These are phyloP conservation scores for Trichoderma simmonsii DNA, from an alignment of 2,329 filamentous ascomycete genomes.

Conservation along the genomic window DNA sequence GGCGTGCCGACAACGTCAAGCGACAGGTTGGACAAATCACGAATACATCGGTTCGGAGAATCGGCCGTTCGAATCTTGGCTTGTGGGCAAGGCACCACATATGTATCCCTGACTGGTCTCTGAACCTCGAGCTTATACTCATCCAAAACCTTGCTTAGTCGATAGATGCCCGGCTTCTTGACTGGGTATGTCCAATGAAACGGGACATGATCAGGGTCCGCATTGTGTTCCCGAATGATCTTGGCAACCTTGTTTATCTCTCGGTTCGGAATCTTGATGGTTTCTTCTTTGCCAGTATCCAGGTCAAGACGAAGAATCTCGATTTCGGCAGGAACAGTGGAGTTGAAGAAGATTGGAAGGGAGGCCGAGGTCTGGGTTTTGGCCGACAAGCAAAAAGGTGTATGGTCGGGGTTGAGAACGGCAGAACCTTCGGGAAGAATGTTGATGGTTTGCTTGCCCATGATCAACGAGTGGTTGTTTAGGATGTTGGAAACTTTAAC, in stretches of 20 bases:
- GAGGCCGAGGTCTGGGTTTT: conserved; percentile 57
- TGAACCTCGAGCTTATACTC: conserved; percentile 93
- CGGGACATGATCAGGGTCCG: conserved; percentile 58
- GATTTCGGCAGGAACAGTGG: conserved; percentile 82
- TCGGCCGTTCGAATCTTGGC: conserved; percentile 67
- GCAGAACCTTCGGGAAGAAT: conserved; percentile 96
- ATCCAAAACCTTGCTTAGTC: conserved; percentile 80
- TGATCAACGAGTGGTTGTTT: conserved; percentile 88
- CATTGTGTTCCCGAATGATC: conserved; percentile 61
- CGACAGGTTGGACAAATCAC: conserved; percentile 81
- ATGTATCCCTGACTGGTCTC: conserved; percentile 68
- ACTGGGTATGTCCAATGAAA: conserved; percentile 70
- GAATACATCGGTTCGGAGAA: conserved; percentile 69
- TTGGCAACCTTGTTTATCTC: conserved; percentile 74
- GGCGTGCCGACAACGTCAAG: conserved; percentile 85
- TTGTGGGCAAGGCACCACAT: conserved; percentile 81
- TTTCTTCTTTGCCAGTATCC: conserved; percentile 75
- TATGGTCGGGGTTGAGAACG: conserved; percentile 75
- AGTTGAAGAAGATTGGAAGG: conserved; percentile 88
- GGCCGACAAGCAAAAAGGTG: conserved; percentile 76
- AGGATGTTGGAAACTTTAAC: conserved; percentile 86
- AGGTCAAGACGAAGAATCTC: conserved; percentile 87
- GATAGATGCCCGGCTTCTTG: conserved; percentile 86
- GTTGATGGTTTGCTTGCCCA: conserved; percentile 96
- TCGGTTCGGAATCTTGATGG: conserved; percentile 68